These are phyloP conservation scores for Phytophthora cryptogea DNA, from an alignment of 352 stramenopile species.

Conservation along the genomic window DNA sequence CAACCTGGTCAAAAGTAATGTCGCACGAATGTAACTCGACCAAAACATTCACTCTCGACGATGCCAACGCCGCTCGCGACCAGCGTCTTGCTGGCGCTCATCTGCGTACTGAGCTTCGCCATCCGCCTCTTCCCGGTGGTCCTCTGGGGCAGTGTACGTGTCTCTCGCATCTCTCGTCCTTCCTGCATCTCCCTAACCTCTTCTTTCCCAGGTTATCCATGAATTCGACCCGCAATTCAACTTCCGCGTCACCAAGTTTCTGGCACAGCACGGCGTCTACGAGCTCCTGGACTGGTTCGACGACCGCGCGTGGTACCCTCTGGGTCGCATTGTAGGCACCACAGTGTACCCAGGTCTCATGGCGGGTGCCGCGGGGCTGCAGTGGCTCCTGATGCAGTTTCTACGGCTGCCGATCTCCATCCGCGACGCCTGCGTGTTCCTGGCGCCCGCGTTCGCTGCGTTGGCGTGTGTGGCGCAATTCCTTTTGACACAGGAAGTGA, in stretches of 20 bases:
- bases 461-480: conserved; percentile 87
- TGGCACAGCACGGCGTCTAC: conserved; percentile 89
- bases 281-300: conserved; percentile 99
- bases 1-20: conserved; percentile 33
- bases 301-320: conserved; percentile 94
- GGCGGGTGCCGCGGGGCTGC: conserved; percentile 75
- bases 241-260: conserved; percentile 97
- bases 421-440: conserved; percentile 90
- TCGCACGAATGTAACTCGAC: conserved; percentile 48
- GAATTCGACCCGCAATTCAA: conserved; percentile 98
- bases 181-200: conserved; percentile 1
- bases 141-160: conserved; percentile 84
- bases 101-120: conserved; percentile 88
- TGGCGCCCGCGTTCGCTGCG: conserved; percentile 89
- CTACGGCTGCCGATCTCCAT: conserved; percentile 51
- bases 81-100: conserved; percentile 67
- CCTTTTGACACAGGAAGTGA: conserved; percentile 87
- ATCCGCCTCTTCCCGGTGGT: conserved; percentile 93
- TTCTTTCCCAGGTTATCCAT: conserved; percentile 76
- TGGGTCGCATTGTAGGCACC: conserved; percentile 91
- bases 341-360: conserved; percentile 95
- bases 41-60: not conserved
- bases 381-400: conserved; percentile 51
- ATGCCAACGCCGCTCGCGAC: conserved; percentile 35
- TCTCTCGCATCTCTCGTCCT: not conserved